Evolutionary conservation across 495 filamentous ascomycete species (phyloP).

Genomic region (Venustampulla echinocandica): DNA sequence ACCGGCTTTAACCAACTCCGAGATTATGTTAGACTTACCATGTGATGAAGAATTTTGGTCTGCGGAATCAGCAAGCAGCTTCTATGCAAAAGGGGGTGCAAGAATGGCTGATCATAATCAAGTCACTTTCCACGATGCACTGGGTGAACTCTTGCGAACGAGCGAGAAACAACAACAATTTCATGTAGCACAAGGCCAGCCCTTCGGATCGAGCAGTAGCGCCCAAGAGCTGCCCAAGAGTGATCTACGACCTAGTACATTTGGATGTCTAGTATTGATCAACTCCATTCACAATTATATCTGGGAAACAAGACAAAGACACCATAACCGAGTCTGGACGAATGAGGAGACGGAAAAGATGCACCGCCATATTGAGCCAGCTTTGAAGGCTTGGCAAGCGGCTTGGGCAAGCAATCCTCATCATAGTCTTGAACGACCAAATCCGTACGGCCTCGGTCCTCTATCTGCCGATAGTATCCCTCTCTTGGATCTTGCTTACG

Average conservation of each 20-base stretch:
- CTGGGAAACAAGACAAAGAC: conserved; percentile 91
- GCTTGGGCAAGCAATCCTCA: conserved; percentile 84
- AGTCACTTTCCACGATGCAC: conserved; percentile 63
- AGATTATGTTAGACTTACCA: conserved; percentile 82
- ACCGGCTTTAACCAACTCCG: conserved; percentile 87
- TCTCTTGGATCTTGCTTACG: conserved; percentile 87
- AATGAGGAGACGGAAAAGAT: conserved; percentile 87
- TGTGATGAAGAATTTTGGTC: conserved; percentile 92
- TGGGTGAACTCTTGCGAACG: conserved; percentile 71
- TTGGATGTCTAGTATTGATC: conserved; percentile 88
- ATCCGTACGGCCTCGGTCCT: conserved; percentile 80
- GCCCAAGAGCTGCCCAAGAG: conserved; percentile 45
- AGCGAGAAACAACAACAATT: conserved; percentile 56
- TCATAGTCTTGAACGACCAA: conserved; percentile 78
- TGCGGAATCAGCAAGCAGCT: conserved; percentile 69
- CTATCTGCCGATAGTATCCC: conserved; percentile 92
- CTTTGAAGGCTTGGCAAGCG: conserved; percentile 87
- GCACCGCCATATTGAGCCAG: conserved; percentile 94
- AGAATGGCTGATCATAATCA: conserved; percentile 54
- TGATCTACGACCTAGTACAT: conserved; percentile 80
- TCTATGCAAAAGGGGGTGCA: conserved; percentile 67
- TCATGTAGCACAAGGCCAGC: conserved; percentile 39
- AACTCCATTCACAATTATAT: conserved; percentile 97
- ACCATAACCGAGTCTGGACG: conserved; percentile 86
- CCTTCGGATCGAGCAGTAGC: conserved; percentile 36